Evolutionary conservation across 192 early-diverging fungal species (phyloP), one percentile per base, ranked within the genome.

Genomic region (Linnemannia elongata): DNA sequence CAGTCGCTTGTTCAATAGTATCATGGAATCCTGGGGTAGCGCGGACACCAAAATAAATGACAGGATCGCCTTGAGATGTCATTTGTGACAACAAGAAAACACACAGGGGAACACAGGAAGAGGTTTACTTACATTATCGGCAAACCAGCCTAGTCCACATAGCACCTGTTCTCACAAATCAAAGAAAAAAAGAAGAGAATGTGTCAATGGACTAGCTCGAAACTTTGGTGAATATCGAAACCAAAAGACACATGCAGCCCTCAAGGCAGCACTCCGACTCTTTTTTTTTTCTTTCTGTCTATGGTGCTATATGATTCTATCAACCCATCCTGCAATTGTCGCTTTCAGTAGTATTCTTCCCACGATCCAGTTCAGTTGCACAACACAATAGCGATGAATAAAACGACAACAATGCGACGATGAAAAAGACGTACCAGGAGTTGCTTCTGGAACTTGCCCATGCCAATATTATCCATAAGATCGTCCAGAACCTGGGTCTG

Each of bases 111-210:
- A 15, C n/a, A 15, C 10, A 66, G 27, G 60, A n/a, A n/a, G 17
- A 80, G 81, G 18, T 52, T 22, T 22, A 80, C 91, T 93, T 90
- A 96, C 95, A 92, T 97, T 97, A 89, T 97, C 96, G 0, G 95
- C 96, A 49, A 96, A 89, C 96, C 96, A 97, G 0, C 96, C 96
- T 70, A 96, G 91, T 12, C 96, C 96, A 80, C 95, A 96, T 42
- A 96, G 89, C 17, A 93, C 90, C 88, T 93, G 41, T 69, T 54
- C 18, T 44, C 71, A 4, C 81, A 30, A 17, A 76, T 9, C 30
- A n/a, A 71, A 57, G 20, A 69, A 33, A 38, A 1, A 9, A 60
- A 24, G 27, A 30, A 15, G 1, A 15, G 49, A 63, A 15, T 18
- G 17, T 22, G 69, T 71, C 44, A 70, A 68, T 78, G 47, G 18